Percentiles rank a stretch among this genome's conserved stretches.
phyloP scores from a whole-genome alignment of 495 filamentous ascomycete species.

The Letharia columbiana region DNA sequence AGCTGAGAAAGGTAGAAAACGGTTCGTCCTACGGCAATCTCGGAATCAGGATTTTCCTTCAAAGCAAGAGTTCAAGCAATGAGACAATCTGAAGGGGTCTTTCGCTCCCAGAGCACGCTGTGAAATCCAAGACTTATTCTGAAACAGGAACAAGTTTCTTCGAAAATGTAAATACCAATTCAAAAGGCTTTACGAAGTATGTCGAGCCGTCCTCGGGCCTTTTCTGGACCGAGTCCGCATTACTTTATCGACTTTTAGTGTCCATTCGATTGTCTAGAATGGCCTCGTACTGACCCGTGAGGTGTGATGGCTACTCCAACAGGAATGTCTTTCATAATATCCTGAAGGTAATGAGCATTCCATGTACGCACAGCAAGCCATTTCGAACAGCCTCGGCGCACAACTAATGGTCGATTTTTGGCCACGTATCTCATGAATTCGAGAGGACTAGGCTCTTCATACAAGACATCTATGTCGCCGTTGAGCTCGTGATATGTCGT shows the following conservation, averaged over 20 bases:
- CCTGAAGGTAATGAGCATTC: constrained; percentile 46
- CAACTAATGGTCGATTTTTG: constrained; percentile 60
- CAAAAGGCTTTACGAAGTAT: constrained; percentile 39
- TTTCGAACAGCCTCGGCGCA: constrained; percentile 45
- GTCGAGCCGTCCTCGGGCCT: constrained; percentile 20
- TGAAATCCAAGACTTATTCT: background rate
- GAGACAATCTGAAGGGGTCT: too few species aligned
- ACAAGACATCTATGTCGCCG: constrained; percentile 45
- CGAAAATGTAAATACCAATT: constrained; percentile 15
- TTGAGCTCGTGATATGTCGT: constrained; percentile 59
- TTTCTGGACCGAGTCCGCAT: constrained; percentile 31
- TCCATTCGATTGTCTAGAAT: background rate
- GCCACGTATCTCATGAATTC: constrained; percentile 66
- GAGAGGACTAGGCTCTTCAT: constrained; percentile 55
- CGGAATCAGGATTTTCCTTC: background rate
- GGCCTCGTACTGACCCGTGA: constrained; percentile 40
- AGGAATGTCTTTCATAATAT: constrained; percentile 39
- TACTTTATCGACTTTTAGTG: constrained; percentile 20
- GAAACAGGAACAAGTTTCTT: background rate
- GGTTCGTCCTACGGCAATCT: constrained; percentile 10
- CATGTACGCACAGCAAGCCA: constrained; percentile 55
- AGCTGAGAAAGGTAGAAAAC: constrained; percentile 32
- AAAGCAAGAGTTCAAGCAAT: too few species aligned
- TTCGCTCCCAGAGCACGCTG: too few species aligned
- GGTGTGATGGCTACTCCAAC: constrained; percentile 69